Conservation (phyloP, 768 basidiomycete genomes). For the Russula dissimulans region DNA sequence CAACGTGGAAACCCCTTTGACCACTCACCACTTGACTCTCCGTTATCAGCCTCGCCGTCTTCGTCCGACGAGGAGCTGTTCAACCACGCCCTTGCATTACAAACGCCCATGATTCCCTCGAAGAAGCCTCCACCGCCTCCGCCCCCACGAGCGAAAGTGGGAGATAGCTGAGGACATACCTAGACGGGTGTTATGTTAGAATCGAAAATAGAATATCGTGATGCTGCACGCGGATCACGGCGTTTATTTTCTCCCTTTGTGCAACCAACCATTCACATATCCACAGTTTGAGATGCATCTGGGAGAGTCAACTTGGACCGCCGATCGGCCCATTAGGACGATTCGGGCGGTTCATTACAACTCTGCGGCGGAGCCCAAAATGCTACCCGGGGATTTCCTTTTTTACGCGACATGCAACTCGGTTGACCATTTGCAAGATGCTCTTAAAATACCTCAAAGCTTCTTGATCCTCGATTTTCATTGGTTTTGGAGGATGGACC, state of each 20-base stretch:
- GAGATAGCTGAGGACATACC: neutral
- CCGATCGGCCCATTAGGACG: too few species aligned
- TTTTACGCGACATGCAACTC: too few species aligned
- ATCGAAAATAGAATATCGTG: neutral
- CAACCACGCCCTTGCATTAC: slow-evolving; percentile 61
- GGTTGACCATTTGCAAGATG: too few species aligned
- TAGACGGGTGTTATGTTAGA: neutral
- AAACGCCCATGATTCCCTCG: slow-evolving; percentile 49
- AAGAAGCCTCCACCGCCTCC: slow-evolving; percentile 26
- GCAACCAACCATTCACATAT: neutral
- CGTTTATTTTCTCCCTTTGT: neutral
- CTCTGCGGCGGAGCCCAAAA: too few species aligned
- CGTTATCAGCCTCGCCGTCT: slow-evolving; percentile 65
- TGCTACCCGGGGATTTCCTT: too few species aligned
- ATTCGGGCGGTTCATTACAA: too few species aligned
- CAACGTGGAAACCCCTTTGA: slow-evolving; percentile 60
- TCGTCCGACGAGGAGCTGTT: slow-evolving; percentile 80
- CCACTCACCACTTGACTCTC: slow-evolving; percentile 55
- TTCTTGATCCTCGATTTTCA: too few species aligned
- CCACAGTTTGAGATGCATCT: too few species aligned
- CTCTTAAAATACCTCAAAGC: too few species aligned
- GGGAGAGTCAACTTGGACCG: too few species aligned
- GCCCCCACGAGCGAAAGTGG: slow-evolving; percentile 14
- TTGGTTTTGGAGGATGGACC: too few species aligned
- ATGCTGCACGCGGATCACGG: neutral